Evolutionary conservation across 208 protist species (phyloP), one percentile per base, ranked within the genome.

Genomic region (Trypanosoma conorhini): DNA sequence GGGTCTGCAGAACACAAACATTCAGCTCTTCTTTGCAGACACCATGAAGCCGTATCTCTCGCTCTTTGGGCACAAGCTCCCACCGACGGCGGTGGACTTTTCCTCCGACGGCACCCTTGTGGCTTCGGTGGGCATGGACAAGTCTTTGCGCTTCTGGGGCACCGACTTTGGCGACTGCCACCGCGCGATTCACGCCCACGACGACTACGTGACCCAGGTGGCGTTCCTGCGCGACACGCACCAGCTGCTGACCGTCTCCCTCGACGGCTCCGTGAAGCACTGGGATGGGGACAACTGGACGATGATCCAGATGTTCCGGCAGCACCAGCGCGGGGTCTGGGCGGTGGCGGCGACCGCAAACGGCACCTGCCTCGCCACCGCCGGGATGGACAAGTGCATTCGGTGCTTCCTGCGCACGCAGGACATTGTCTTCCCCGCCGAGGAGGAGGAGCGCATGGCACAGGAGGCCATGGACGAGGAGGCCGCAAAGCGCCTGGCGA

Each of bases 71-170:
- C 99, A 99, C 78, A 99, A 99, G 71, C 83, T 99, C 24, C 99
- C 99, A 0, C 96, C 98, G 0, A 94, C 96, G 31, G 82, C 79
- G 9, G 58, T 99, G 19, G 86, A 92, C 70, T 98, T 99, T 67
- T 95, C 83, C 38, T 87, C 83, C 17, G 98, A 99, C 81, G 83
- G 86, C 46, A 91, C 91, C 28, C 78, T 98, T n/a, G 77, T 96
- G n/a, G 92, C 96, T 3, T 98, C 97, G n/a, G 98, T 94, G 4
- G 95, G 90, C 26, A 98, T 98, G 44, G 99, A 99, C 84, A 99
- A 99, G 85, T 99, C 97, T 56, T 79, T 99, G 48, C 98, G 99
- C 63, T 97, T 99, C 60, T 99, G 98, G 98, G 98, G 98, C 1
- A 89, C 98, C 5, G 93, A 98, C 75, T 98, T 97, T 82, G 97